phyloP scores from a whole-genome alignment of 202 grass and related monocot genomes.

The Panicum hallii region DNA sequence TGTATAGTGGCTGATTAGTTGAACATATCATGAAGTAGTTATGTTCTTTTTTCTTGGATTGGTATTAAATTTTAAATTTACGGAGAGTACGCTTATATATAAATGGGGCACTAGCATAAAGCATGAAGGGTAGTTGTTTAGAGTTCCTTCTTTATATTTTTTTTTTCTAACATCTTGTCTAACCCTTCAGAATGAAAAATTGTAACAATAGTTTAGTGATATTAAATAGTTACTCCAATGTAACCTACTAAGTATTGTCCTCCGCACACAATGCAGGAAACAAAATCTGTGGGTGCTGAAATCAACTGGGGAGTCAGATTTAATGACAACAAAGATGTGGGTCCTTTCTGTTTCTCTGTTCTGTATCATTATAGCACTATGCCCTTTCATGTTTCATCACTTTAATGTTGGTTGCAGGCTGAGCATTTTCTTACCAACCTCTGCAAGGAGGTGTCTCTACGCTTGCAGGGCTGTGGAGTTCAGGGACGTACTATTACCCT shows the following conservation, averaged over 20 bases:
- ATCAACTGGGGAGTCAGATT: conserved; percentile 99
- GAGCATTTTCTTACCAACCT: conserved; percentile 88
- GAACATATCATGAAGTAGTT: not conserved
- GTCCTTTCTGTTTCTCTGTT: conserved; percentile 33
- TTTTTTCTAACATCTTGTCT: not conserved
- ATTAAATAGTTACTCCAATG: not conserved
- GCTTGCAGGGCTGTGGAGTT: conserved; percentile 87
- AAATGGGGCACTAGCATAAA: not conserved
- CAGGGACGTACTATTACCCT: conserved; percentile 90
- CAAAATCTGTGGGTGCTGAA: conserved; percentile 92
- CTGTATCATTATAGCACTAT: conserved; percentile 20
- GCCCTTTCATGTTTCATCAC: conserved; percentile 23
- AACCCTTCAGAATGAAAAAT: conserved; percentile 6
- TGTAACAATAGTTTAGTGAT: conserved; percentile 6
- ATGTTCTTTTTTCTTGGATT: not conserved
- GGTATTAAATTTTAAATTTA: conserved; percentile 1
- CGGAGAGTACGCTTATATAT: not conserved
- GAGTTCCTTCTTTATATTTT: not conserved
- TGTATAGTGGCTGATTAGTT: not conserved
- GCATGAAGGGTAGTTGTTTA: not conserved
- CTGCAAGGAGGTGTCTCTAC: conserved; percentile 91
- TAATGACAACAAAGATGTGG: conserved; percentile 78
- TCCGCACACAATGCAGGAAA: conserved; percentile 67
- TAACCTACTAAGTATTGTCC: conserved; percentile 23
- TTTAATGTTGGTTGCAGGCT: conserved; percentile 59